Percentiles rank a stretch among this genome's conserved stretches.
Evolutionary conservation across 805 yeast genomes (phyloP).

Genomic region (Candida peoriensis): DNA sequence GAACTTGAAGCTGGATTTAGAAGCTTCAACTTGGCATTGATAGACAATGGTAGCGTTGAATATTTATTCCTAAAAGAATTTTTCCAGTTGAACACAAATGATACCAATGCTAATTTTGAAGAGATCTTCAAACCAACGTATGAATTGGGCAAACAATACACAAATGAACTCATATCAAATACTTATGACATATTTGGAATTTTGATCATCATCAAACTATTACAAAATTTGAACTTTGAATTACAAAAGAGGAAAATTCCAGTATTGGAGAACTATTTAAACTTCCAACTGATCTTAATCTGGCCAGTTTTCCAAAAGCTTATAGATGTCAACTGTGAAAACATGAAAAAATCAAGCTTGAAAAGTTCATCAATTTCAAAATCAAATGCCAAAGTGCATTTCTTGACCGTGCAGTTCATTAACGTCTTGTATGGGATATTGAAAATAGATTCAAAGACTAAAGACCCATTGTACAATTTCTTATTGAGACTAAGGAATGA

Average conservation of each 20-base stretch:
- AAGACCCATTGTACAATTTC: conserved; percentile 72
- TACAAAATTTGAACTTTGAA: conserved; percentile 59
- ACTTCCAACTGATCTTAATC: conserved; percentile 55
- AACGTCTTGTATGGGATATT: conserved; percentile 66
- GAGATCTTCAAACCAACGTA: conserved; percentile 52
- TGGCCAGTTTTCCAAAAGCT: conserved; percentile 87
- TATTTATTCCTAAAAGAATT: conserved; percentile 68
- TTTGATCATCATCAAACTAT: conserved; percentile 65
- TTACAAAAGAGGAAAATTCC: conserved; percentile 69
- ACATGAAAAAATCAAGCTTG: conserved; percentile 44
- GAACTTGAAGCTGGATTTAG: conserved; percentile 72
- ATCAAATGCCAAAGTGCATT: conserved; percentile 43
- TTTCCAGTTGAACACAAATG: conserved; percentile 41
- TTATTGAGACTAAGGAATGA: conserved; percentile 69
- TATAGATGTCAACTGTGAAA: conserved; percentile 73
- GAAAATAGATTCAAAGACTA: conserved; percentile 37
- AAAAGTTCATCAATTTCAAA: conserved; percentile 26
- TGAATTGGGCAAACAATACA: conserved; percentile 42
- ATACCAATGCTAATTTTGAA: conserved; percentile 41
- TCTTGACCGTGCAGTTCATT: conserved; percentile 75
- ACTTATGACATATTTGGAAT: conserved; percentile 76
- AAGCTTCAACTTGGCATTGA: conserved; percentile 64
- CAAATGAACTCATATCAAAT: conserved; percentile 32
- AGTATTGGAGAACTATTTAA: conserved; percentile 63
- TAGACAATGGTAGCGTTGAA: conserved; percentile 76